phyloP scores from a whole-genome alignment of 768 basidiomycete genomes.

The Cubamyces sp. region DNA sequence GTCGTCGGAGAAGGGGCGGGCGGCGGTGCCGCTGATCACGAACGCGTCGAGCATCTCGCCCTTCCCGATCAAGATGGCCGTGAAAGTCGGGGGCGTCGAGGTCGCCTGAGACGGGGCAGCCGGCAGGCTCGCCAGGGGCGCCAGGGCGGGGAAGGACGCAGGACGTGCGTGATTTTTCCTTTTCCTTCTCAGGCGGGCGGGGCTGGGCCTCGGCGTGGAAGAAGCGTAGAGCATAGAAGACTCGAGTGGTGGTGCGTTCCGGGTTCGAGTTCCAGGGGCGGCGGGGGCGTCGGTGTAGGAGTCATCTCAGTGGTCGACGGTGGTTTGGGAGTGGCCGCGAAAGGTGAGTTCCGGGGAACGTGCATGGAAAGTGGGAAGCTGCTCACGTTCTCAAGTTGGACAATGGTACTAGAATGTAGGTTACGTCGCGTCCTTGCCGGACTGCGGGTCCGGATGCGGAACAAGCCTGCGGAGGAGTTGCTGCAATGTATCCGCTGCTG shows the following conservation, averaged over 20 bases:
- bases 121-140: neutral
- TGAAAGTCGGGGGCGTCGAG: constrained; percentile 70
- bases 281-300: neutral
- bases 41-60: constrained; percentile 72
- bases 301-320: neutral
- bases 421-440: neutral
- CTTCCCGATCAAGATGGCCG: constrained; percentile 73
- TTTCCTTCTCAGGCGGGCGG: too few species aligned
- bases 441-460: neutral
- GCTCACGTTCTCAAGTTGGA: neutral
- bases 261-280: too few species aligned
- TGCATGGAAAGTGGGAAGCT: constrained; percentile 2
- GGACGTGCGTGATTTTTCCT: neutral
- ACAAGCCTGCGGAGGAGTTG: too few species aligned
- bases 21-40: constrained; percentile 80
- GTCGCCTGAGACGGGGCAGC: constrained; percentile 40
- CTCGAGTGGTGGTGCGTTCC: too few species aligned
- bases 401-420: neutral
- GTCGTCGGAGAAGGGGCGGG: constrained; percentile 75
- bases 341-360: constrained; percentile 21
- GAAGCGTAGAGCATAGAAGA: too few species aligned
- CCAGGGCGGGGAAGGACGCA: neutral
- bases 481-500: too few species aligned
- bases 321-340: neutral
- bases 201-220: too few species aligned